Evolutionary conservation across 768 basidiomycete genomes (phyloP).

Genomic region (Rhodocollybia butyracea): DNA sequence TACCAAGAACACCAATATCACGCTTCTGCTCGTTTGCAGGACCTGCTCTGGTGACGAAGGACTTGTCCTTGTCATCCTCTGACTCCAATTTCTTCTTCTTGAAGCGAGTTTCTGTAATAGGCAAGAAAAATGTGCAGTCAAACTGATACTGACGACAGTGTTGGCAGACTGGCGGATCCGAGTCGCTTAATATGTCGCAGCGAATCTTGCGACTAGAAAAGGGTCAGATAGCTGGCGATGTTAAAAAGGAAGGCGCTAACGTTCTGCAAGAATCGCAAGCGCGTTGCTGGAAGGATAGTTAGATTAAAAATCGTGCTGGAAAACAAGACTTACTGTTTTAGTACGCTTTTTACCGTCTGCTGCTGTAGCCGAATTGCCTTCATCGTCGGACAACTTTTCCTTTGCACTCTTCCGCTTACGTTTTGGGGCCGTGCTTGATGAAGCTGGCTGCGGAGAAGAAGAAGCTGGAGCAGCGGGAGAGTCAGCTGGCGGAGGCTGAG

Average conservation of each 20-base stretch:
- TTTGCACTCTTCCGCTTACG: conserved; percentile 62
- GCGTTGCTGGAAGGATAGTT: conserved; percentile 41
- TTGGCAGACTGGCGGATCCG: conserved; percentile 80
- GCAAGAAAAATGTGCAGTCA: conserved; percentile 96
- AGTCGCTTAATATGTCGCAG: conserved; percentile 84
- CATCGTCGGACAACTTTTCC: conserved; percentile 59
- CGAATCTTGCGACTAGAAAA: conserved; percentile 76
- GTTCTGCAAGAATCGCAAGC: conserved; percentile 80
- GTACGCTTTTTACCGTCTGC: conserved; percentile 75
- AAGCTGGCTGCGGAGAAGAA: conserved; percentile 26
- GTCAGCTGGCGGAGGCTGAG: conserved; percentile 37
- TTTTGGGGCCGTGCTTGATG: conserved; percentile 40
- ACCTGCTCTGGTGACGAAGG: conserved; percentile 26
- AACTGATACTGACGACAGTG: conserved; percentile 94
- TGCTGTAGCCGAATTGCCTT: conserved; percentile 45
- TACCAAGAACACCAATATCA: conserved; percentile 66
- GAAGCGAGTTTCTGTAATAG: conserved; percentile 98
- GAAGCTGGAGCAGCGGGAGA: conserved; percentile 6
- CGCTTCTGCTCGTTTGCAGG: conserved; percentile 43
- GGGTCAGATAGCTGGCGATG: background rate
- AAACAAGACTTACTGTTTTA: conserved; percentile 60
- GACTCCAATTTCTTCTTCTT: conserved; percentile 86
- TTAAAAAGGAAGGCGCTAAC: background rate
- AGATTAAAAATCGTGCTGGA: background rate
- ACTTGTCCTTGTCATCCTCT: conserved; percentile 49